A percentile compares a stretch with the other conserved stretches of the same genome.
Conservation (phyloP, 2,329 filamentous ascomycete genomes). For the Leptosphaerulina australis region DNA sequence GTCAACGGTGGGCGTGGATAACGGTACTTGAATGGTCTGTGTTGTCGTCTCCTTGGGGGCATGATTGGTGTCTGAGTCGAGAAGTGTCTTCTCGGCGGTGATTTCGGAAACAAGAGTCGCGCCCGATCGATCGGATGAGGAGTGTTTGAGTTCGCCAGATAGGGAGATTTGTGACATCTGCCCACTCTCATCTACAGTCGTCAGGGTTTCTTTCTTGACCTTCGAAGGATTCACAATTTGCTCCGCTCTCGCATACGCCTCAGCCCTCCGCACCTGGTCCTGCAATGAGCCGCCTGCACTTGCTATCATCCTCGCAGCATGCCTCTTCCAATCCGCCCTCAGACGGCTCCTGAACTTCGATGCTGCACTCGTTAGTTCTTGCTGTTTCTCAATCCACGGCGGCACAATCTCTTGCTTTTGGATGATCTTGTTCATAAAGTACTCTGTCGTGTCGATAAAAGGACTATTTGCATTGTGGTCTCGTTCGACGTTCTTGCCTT, state of each 20-base stretch:
- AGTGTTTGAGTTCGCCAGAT: conserved; percentile 51
- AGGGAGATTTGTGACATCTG: conserved; percentile 57
- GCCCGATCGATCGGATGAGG: conserved; percentile 17
- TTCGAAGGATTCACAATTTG: conserved; percentile 64
- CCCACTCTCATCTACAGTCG: conserved; percentile 52
- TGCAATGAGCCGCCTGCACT: conserved; percentile 76
- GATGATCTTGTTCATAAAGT: conserved; percentile 98
- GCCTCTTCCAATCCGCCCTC: conserved; percentile 81
- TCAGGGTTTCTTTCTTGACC: conserved; percentile 53
- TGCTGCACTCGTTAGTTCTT: conserved; percentile 76
- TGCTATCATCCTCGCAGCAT: conserved; percentile 79
- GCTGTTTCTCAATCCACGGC: conserved; percentile 98
- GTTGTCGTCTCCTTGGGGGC: conserved; percentile 17
- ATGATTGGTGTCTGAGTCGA: conserved; percentile 17
- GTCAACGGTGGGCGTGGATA: not conserved
- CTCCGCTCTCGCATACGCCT: conserved; percentile 78
- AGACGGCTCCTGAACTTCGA: conserved; percentile 75
- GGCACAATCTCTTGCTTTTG: conserved; percentile 94
- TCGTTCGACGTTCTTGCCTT: conserved; percentile 79
- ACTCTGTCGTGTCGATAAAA: conserved; percentile 95
- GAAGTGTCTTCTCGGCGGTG: conserved; percentile 26
- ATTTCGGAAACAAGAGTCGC: conserved; percentile 38
- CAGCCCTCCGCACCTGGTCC: conserved; percentile 73
- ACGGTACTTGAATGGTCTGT: conserved; percentile 23
- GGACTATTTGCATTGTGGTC: conserved; percentile 83